Base-by-base conservation (phyloP, 441 rosid species). In the Iberis amara region DNA sequence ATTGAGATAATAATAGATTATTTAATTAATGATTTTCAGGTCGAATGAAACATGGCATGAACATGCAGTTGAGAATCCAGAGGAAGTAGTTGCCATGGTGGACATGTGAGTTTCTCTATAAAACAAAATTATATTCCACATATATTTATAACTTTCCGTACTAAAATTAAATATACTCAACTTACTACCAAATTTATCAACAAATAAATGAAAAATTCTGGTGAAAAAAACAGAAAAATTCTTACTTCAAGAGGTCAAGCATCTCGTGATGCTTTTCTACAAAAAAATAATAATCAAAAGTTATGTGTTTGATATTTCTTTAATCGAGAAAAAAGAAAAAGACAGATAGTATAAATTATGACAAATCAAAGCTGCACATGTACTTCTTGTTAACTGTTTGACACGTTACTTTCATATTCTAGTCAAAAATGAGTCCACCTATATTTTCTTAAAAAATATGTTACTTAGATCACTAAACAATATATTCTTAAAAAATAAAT, bases 31-130 rank as follows among this genome's bases (percentile, higher is more conserved):
- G 32, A 43, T 30, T 48, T 64, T 59, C 70, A 69, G 73, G 66
- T 64, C 73, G 8, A 65, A 69, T 53, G 73, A 64, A 43, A 59
- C 70, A 55, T 69, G 70, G 73, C 73, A 69, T 69, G 71, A 61
- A 53, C 68, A 70, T 55, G 74, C 71, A 46, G 65, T 65, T 51
- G 61, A 70, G 51, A 52, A 70, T 11, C 74, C 70, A 40, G 71
- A 66, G 3, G 68, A 65, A 57, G 52, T 66, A 44, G 75, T 71
- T 65, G 70, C 71, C 43, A 52, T 65, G 65, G 75, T 70, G 58
- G 75, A 65, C 61, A 70, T 70, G 74, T 70, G 70, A 70, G 74
- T 69, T 52, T 62, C 38, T 62, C 61, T 46, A 18, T 13, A 10
- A 53, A 51, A 38, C 13, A 4, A 50, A 30, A 10, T 3, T 23